Base-by-base conservation (phyloP, 495 filamentous ascomycete genomes). In the Penicillium verhagenii region DNA sequence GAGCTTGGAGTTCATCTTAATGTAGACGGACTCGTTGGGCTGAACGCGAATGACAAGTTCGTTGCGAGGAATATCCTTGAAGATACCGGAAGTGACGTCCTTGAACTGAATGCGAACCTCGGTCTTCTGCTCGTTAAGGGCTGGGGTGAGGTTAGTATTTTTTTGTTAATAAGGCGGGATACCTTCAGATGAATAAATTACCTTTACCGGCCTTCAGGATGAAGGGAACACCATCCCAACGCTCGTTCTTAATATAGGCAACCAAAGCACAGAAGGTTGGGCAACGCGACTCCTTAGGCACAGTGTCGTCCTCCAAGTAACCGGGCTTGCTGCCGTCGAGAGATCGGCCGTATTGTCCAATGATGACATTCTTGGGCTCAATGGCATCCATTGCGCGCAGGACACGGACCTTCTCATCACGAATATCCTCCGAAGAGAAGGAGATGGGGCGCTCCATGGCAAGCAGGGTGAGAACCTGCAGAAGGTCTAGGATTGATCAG, bases 1-100 rank as follows among this genome's bases (percentile, higher is more conserved):
- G 47, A 97, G 79, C 80, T 99, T 99, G 9, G 92, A 97, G 86
- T 99, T 99, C 95, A 97, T 99, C 86, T 99, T 99, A 75, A 97
- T 96, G 80, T 99, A 99, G 58, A 99, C 91, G 64, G 88, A 93
- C 79, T 99, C 95, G 76, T 99, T 99, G 59, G 95, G 95, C 76
- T 99, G 95, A 55, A 99, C 95, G 56, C 95, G 91, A 77, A 99
- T 96, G 63, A 99, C 95, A 52, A 99, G 87, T 78, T 99, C 95
- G 79, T 99, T 99, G 46, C 95, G 89, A 47, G 95, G 95, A 59
- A 97, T 99, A 64, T 99, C 92, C 82, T 97, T 97, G 80, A 99
- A 99, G 78, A 99, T 99, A 53, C 95, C 95, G 24, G 92, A 96
- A 19, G 95, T 97, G 50, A 99, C 94, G 64, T 99, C 95, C 77